phyloP scores from a whole-genome alignment of 257 asterid species.

The Solanum medicagineum region DNA sequence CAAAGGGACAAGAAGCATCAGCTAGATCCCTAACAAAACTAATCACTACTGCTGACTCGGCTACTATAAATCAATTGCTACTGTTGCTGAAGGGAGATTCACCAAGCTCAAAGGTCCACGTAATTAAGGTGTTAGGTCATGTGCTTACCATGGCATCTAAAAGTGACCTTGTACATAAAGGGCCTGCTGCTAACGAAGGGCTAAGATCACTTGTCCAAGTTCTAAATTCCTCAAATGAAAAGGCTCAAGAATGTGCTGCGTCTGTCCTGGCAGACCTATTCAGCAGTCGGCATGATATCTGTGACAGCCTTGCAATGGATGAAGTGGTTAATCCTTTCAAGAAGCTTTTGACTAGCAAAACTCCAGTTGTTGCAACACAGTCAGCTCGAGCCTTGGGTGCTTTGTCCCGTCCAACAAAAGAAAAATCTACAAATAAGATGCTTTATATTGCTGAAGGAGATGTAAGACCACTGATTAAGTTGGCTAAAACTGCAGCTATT shows the following conservation, averaged over 20 bases:
- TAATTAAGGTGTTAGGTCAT: constrained; percentile 72
- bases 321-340: constrained; percentile 53
- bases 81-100: constrained; percentile 53
- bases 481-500: constrained; percentile 60
- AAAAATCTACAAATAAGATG: constrained; percentile 25
- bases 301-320: constrained; percentile 58
- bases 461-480: constrained; percentile 50
- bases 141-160: constrained; percentile 59
- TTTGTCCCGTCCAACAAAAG: constrained; percentile 49
- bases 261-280: constrained; percentile 63
- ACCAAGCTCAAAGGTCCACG: constrained; percentile 51
- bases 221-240: constrained; percentile 66
- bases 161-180: constrained; percentile 45
- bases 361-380: constrained; percentile 54
- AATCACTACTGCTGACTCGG: constrained; percentile 38
- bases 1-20: constrained; percentile 65
- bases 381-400: constrained; percentile 75
- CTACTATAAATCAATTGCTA: constrained; percentile 47
- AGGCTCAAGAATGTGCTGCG: constrained; percentile 61
- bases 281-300: constrained; percentile 48
- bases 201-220: constrained; percentile 65
- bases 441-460: constrained; percentile 63
- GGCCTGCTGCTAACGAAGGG: constrained; percentile 56
- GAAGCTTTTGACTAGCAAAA: constrained; percentile 51
- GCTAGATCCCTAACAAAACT: constrained; percentile 50